Evolutionary conservation across 2,329 filamentous ascomycete species (phyloP).

Genomic region (Stromatinia cepivora): DNA sequence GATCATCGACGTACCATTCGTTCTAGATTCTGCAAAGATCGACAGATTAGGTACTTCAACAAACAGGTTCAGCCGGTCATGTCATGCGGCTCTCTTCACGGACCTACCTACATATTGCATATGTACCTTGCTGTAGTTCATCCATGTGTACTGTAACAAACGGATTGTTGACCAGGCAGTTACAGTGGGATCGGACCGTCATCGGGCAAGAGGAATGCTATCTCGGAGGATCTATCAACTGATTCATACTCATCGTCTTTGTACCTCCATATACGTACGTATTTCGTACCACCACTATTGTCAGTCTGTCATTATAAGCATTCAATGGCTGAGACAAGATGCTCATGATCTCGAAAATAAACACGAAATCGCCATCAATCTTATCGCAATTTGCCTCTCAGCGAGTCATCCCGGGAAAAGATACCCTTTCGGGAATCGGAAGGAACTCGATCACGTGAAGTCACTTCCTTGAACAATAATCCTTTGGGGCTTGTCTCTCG

Average conservation of each 20-base stretch:
- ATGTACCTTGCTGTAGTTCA: background rate
- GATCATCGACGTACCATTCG: background rate
- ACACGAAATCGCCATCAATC: background rate
- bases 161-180: background rate
- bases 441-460: background rate
- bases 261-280: constrained; percentile 11
- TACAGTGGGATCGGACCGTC: constrained; percentile 16
- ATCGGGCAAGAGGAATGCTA: constrained; percentile 7
- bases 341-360: background rate
- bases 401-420: background rate
- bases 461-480: background rate
- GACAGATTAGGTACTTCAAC: constrained; percentile 1
- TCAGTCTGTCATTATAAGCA: background rate
- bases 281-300: constrained; percentile 1
- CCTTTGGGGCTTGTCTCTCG: constrained; percentile 9
- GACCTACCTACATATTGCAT: constrained; percentile 7
- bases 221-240: constrained; percentile 1
- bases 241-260: constrained; percentile 16
- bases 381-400: constrained; percentile 5
- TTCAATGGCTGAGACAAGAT: constrained; percentile 14
- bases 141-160: constrained; percentile 8
- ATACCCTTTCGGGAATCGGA: background rate
- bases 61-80: constrained; percentile 16
- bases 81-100: constrained; percentile 14
- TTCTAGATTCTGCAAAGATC: constrained; percentile 18